Evolutionary conservation across 2,329 filamentous ascomycete species (phyloP), one percentile per base, ranked within the genome.

Genomic region (Fusarium graminum): DNA sequence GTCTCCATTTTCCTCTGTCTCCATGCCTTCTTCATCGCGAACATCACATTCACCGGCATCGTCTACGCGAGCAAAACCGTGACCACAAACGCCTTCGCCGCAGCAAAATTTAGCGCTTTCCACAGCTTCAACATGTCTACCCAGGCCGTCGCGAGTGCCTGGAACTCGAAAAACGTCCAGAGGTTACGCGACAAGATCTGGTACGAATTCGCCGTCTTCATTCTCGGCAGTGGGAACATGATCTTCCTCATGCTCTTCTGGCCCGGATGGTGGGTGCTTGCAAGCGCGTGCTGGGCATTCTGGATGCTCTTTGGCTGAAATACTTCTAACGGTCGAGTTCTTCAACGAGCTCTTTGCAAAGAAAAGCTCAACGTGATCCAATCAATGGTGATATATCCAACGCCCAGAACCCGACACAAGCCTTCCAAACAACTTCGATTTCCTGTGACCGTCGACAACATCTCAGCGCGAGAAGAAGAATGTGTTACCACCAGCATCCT

Each of bases 401-500:
- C 32, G 25, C 55, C 45, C 30, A 25, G 43, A 49, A 39, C 25
- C 47, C 56, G 45, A 58, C 26, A 22, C 54, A 46, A 14, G 28
- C 38, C 34, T 34, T 40, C 50, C 47, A 36, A 46, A 39, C 41
- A 22, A 26, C 50, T 49, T 36, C 56, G 19, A 44, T 45, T 17
- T 47, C 38, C 38, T 39, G 45, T 53, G 45, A 49, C 38, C 26
- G 7, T 53, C 52, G 51, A 53, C 47, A 47, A 38, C 40, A 45
- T 52, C 38, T 78, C 76, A 80, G 42, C 75, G 74, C 29, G 86
- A 85, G 76, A 93, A 94, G 83, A 99, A 99, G 78, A 97, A 97
- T 0, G 92, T 88, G 78, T 99, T 99, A 13, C 95, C 95, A 54
- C 93, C 90, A 13, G 86, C 86, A 79, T 99, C 95, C 73, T 93